A percentile compares a stretch with the other conserved stretches of the same genome.
Conservation (phyloP, 2,329 filamentous ascomycete genomes). For the Epicoccum sorghinum region DNA sequence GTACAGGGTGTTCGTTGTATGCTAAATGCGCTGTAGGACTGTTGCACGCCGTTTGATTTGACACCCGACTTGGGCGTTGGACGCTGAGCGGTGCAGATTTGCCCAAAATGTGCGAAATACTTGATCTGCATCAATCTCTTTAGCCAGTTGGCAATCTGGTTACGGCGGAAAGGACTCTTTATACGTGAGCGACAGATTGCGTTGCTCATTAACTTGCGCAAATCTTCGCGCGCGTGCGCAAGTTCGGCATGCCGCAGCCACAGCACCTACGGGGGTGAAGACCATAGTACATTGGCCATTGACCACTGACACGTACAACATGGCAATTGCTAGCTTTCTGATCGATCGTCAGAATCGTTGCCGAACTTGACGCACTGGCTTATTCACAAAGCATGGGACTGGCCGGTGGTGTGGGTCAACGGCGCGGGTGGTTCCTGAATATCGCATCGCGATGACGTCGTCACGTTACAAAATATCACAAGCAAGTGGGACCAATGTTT, state of each 20-base stretch:
- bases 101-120: too few relatives aligned
- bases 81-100: too few relatives aligned
- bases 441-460: constrained; percentile 10
- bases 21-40: too few relatives aligned
- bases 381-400: background rate
- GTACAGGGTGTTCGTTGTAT: background rate
- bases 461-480: constrained; percentile 1
- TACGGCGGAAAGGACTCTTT: background rate
- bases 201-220: constrained; percentile 17
- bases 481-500: constrained; percentile 3
- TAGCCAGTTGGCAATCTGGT: background rate
- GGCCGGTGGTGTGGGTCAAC: constrained; percentile 3
- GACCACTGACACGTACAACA: too few relatives aligned
- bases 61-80: too few relatives aligned
- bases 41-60: too few relatives aligned
- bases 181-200: background rate
- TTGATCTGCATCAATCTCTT: too few relatives aligned
- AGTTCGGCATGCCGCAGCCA: too few relatives aligned
- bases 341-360: constrained; percentile 2
- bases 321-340: background rate
- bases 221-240: constrained; percentile 4
- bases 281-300: too few relatives aligned
- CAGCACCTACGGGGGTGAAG: too few relatives aligned
- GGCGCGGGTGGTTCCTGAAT: constrained; percentile 12
- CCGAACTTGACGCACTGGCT: background rate